Base-by-base conservation (phyloP, 306 rosid genomes). In the Pueraria montana region DNA sequence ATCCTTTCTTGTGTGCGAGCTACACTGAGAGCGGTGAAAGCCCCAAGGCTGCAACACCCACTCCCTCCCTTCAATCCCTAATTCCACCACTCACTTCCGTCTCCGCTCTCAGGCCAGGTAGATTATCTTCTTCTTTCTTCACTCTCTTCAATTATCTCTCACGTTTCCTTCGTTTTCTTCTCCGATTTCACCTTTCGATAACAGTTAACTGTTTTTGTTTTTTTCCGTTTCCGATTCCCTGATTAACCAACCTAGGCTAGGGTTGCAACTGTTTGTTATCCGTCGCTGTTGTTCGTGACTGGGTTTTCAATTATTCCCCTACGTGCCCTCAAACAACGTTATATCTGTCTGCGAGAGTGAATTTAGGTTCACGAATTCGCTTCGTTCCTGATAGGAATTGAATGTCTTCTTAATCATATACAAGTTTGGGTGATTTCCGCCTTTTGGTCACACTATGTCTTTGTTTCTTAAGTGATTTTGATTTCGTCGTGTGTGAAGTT, bases 31-130 rank as follows among this genome's bases (percentile, higher is more conserved):
- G 42, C 70, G 85, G 85, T 68, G 81, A 76, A 82, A 85, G 78
- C 83, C 74, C 58, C 52, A 79, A 74, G 45, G 78, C 84, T 72
- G 38, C 84, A 52, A 16, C 83, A 49, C 67, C 68, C 79, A 23
- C 86, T 32, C 42, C 45, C 43, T 45, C 76, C 30, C 53, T 36
- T 53, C 81, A 85, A 62, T 82, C 84, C 85, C 87, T 49, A 85
- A 85, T 64, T 27, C 32, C 72, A 24, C 62, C 79, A 70, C 71
- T 78, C 69, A 80, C 59, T 65, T 61, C 73, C n/a, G n/a, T n/a
- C n/a, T n/a, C n/a, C 11, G n/a, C 30, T 42, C 24, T 50, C 24
- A n/a, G 72, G 23, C 45, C 53, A 69, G 85, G 82, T 84, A 69
- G 55, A 46, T 72, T 69, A 30, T 30, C 55, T 32, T 7, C n/a